Base-by-base conservation (phyloP, 257 asterid genomes). In the Rhazya stricta region DNA sequence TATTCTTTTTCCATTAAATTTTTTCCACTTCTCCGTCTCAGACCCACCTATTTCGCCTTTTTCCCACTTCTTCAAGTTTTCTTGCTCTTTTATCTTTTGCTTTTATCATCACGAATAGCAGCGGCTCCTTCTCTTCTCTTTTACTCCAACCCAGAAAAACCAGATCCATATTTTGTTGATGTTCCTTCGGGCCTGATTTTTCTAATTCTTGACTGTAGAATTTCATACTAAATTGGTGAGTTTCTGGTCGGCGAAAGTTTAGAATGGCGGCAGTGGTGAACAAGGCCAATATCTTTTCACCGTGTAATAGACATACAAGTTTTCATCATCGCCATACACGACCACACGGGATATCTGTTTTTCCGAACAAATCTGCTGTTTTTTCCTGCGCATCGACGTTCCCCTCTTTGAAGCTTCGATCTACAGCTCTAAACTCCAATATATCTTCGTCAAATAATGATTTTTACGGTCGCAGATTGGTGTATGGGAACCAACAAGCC, bases 391-490 rank as follows among this genome's bases (percentile, higher is more conserved):
- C 46, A 36, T 37, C 42, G 69, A 15, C 46, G 13, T 66, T 36
- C 30, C 48, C 70, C 8, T 65, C 70, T 19, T 21, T 66, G 10
- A 66, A 66, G 30, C 71, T 66, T 21, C 46, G 19, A 37, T 37
- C 46, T 19, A 4, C 45, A 8, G 1, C 69, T 63, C 27, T 9
- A 27, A 21, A 63, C 6, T 19, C 69, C 43, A 13, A 30, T 19
- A 15, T 61, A 13, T 63, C 71, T 37, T 66, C 18, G 1, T 66
- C 71, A 21, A 66, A 11, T 36, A 37, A 48, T 66, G 71, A 66
- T 37, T 37, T 66, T 41, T 37, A 21, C 32, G 71, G 71, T 37
- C 50, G 18, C 50, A 66, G 71, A 37, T 66, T 66, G 71, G 18
- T 66, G 30, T 6, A 9, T 66, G 48, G 48, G 9, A 32, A 37